These are phyloP conservation scores for Calendula officinalis DNA, from an alignment of 129 eudicot genomes.

Conservation along the genomic window DNA sequence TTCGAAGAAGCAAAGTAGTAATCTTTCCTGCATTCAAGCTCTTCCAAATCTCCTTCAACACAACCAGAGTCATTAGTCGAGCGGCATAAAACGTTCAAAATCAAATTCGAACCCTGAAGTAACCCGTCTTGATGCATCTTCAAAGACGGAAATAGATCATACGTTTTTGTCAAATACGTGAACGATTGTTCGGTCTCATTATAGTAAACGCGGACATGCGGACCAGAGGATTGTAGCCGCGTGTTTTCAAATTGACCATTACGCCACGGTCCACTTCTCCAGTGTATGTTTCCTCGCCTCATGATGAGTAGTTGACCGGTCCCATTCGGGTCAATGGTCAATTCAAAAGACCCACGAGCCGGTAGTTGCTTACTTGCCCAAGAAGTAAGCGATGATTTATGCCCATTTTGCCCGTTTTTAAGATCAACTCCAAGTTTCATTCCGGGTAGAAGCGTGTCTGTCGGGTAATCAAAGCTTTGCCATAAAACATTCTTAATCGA, in stretches of 20 bases:
- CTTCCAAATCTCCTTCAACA: constrained; percentile 17
- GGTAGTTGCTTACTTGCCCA: not conserved
- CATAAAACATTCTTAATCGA: constrained; percentile 29
- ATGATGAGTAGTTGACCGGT: constrained; percentile 26
- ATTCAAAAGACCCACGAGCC: constrained; percentile 1
- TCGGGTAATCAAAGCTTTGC: constrained; percentile 49
- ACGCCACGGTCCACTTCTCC: constrained; percentile 42
- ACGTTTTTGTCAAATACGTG: constrained; percentile 18
- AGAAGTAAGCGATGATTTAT: constrained; percentile 1
- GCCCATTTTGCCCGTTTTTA: constrained; percentile 14
- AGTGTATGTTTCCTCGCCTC: constrained; percentile 23
- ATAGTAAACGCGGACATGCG: constrained; percentile 15
- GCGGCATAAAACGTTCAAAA: not conserved
- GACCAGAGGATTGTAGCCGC: not conserved
- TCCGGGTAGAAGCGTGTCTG: constrained; percentile 33
- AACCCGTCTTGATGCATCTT: constrained; percentile 19
- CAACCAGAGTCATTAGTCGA: constrained; percentile 21
- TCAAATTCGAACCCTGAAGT: not conserved
- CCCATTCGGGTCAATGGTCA: not conserved
- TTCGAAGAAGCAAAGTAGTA: not conserved
- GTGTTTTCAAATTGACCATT: constrained; percentile 28
- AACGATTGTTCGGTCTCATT: constrained; percentile 35
- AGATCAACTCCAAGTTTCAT: constrained; percentile 30
- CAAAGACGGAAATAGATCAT: constrained; percentile 15
- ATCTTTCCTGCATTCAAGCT: constrained; percentile 33